A percentile compares a stretch with the other conserved stretches of the same genome.
These are phyloP conservation scores for Gloeophyllum trabeum DNA, from an alignment of 768 basidiomycete genomes.

Conservation along the genomic window DNA sequence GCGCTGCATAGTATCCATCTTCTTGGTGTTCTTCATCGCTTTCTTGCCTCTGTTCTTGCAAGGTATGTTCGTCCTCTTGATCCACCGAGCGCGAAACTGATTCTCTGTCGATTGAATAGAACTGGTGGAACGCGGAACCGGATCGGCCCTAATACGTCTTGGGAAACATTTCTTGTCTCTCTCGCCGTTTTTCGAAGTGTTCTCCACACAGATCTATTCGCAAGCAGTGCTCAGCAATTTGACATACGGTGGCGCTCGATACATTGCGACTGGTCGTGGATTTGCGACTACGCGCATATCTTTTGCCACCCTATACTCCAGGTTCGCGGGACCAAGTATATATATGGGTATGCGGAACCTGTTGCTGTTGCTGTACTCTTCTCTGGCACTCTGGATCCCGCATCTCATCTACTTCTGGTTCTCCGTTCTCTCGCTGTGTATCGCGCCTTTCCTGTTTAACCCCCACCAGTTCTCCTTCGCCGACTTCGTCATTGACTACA, in stretches of 20 bases:
- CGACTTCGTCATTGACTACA: slow-evolving; percentile 98
- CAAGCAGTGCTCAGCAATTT: slow-evolving; percentile 95
- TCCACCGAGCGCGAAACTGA: background rate
- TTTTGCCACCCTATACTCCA: slow-evolving; percentile 94
- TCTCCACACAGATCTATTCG: slow-evolving; percentile 97
- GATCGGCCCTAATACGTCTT: slow-evolving; percentile 87
- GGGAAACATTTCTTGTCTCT: slow-evolving; percentile 95
- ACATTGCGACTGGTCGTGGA: slow-evolving; percentile 98
- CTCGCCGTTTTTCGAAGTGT: slow-evolving; percentile 97
- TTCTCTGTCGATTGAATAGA: slow-evolving; percentile 32
- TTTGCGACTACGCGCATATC: slow-evolving; percentile 96
- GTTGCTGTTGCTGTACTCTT: slow-evolving; percentile 81
- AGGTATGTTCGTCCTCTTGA: slow-evolving; percentile 38
- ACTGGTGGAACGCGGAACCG: slow-evolving; percentile 91
- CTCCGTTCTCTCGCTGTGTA: slow-evolving; percentile 87
- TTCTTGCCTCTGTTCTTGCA: slow-evolving; percentile 95
- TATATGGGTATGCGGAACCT: slow-evolving; percentile 97
- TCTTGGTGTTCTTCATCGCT: slow-evolving; percentile 97
- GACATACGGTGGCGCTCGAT: slow-evolving; percentile 95
- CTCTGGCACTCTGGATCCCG: slow-evolving; percentile 87
- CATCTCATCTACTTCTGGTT: slow-evolving; percentile 99
- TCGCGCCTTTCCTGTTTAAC: slow-evolving; percentile 98
- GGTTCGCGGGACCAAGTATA: slow-evolving; percentile 98
- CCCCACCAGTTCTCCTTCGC: slow-evolving; percentile 98
- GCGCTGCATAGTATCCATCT: slow-evolving; percentile 93